Percentiles rank a stretch among this genome's conserved stretches.
Conservation (phyloP, 2,329 filamentous ascomycete species). For the Fusarium chuoi region DNA sequence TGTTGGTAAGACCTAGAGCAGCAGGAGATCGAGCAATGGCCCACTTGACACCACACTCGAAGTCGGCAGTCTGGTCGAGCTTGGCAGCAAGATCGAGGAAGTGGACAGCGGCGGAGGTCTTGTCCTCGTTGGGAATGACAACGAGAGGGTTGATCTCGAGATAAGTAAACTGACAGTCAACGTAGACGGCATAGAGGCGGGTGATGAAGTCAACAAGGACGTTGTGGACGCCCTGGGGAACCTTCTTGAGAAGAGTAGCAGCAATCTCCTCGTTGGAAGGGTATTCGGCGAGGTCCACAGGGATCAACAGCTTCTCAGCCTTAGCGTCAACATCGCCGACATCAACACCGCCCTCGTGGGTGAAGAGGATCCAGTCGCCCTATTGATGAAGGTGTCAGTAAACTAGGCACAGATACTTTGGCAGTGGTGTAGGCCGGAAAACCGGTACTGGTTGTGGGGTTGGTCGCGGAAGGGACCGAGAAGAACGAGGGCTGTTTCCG, state of each 20-base stretch:
- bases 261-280: constrained; percentile 97
- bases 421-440: constrained; percentile 8
- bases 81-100: constrained; percentile 99
- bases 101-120: constrained; percentile 92
- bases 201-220: constrained; percentile 99
- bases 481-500: constrained; percentile 34
- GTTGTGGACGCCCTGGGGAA: constrained; percentile 95
- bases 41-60: constrained; percentile 99
- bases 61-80: constrained; percentile 98
- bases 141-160: constrained; percentile 99
- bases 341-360: constrained; percentile 99
- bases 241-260: constrained; percentile 84
- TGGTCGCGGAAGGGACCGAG: constrained; percentile 23
- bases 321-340: constrained; percentile 99
- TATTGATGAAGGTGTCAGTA: constrained; percentile 54
- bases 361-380: constrained; percentile 99
- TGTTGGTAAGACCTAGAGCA: constrained; percentile 83
- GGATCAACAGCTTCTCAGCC: constrained; percentile 97
- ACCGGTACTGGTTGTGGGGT: constrained; percentile 16
- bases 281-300: constrained; percentile 93
- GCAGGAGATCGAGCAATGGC: constrained; percentile 91
- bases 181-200: constrained; percentile 97
- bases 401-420: not conserved
- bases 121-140: constrained; percentile 92
- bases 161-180: constrained; percentile 99